These are phyloP conservation scores for Phialocephala subalpina DNA, from an alignment of 2,329 filamentous ascomycete species.

Conservation along the genomic window DNA sequence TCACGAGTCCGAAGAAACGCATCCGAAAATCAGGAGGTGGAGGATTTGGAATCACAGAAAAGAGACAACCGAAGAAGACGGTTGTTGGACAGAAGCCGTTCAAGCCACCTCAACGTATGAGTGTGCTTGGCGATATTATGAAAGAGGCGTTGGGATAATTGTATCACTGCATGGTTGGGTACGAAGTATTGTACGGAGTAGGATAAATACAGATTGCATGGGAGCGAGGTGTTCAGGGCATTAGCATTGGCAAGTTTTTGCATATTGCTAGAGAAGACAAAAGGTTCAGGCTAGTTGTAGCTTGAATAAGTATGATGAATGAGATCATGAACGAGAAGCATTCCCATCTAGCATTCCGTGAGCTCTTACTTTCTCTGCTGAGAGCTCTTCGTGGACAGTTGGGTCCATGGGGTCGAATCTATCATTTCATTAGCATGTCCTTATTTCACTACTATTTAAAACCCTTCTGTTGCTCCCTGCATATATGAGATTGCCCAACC, in stretches of 20 bases:
- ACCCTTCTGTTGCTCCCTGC: too few species aligned
- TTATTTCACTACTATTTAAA: too few species aligned
- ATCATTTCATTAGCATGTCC: too few species aligned
- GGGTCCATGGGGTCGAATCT: constrained; percentile 33
- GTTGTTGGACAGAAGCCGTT: constrained; percentile 69
- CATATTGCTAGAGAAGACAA: constrained; percentile 18
- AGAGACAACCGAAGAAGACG: constrained; percentile 56
- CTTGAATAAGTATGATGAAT: neutral
- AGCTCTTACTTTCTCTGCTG: neutral
- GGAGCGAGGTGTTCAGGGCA: constrained; percentile 24
- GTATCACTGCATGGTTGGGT: neutral
- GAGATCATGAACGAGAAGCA: neutral
- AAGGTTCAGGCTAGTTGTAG: neutral
- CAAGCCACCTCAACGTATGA: constrained; percentile 30
- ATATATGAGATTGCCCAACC: too few species aligned
- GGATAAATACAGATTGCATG: constrained; percentile 7
- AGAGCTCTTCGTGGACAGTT: constrained; percentile 25
- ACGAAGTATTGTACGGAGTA: neutral
- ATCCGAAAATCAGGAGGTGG: neutral
- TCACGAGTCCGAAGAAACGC: neutral
- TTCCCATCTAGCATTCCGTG: neutral
- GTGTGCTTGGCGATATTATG: constrained; percentile 72
- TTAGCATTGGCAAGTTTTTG: constrained; percentile 19
- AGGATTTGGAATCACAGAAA: constrained; percentile 6
- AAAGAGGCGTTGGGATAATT: constrained; percentile 60